Evolutionary conservation across 208 protist species (phyloP).

Genomic region (Spironucleus salmonicida): DNA sequence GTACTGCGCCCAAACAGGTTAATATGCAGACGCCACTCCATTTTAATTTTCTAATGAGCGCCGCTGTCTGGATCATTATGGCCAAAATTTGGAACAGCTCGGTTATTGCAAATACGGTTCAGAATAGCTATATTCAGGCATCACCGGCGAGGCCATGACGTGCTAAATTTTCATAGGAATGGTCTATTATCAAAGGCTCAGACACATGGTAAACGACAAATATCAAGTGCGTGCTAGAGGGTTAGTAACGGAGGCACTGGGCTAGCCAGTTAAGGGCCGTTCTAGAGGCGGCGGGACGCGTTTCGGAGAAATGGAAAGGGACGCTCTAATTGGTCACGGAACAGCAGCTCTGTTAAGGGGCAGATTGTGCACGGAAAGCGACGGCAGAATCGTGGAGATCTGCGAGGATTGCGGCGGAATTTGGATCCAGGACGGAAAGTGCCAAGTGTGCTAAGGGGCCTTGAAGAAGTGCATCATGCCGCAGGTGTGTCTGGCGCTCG

Average conservation of each 20-base stretch:
- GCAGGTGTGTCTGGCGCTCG: slow-evolving; percentile 62
- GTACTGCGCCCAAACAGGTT: slow-evolving; percentile 70
- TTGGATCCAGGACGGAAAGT: background rate
- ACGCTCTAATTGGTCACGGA: slow-evolving; percentile 93
- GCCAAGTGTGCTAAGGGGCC: slow-evolving; percentile 2
- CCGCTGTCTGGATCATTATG: slow-evolving; percentile 69
- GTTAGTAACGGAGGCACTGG: slow-evolving; percentile 69
- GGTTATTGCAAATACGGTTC: slow-evolving; percentile 82
- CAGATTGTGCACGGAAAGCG: slow-evolving; percentile 71
- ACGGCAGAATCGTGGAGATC: slow-evolving; percentile 43
- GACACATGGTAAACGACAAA: slow-evolving; percentile 99
- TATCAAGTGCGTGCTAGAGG: slow-evolving; percentile 84
- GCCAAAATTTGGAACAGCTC: slow-evolving; percentile 69
- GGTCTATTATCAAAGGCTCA: slow-evolving; percentile 95
- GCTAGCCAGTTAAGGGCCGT: slow-evolving; percentile 88
- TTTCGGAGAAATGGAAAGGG: slow-evolving; percentile 99
- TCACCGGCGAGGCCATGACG: slow-evolving; percentile 75
- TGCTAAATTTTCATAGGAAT: slow-evolving; percentile 81
- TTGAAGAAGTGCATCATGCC: slow-evolving; percentile 44
- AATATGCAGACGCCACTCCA: slow-evolving; percentile 77
- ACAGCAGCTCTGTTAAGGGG: slow-evolving; percentile 89
- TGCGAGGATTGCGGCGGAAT: slow-evolving; percentile 45
- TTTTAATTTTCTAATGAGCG: slow-evolving; percentile 63
- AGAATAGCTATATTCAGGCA: slow-evolving; percentile 59
- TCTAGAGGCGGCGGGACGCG: slow-evolving; percentile 80